Conservation (phyloP, 1,139 yeast species). For the Pichia sp. region DNA sequence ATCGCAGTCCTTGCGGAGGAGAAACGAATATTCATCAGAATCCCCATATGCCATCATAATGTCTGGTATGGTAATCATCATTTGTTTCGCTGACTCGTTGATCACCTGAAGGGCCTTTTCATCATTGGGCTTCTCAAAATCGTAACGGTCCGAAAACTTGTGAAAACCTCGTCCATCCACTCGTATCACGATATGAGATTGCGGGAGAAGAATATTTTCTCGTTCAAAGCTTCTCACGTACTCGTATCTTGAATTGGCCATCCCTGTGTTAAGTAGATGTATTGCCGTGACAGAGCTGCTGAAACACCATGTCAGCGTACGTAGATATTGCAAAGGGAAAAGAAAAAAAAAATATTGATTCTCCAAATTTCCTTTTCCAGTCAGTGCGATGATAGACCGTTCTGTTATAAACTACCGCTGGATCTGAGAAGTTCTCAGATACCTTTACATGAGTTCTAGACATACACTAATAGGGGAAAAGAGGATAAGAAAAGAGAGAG, state of each 20-base stretch:
- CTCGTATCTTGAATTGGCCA: conserved; percentile 81
- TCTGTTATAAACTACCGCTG: background rate
- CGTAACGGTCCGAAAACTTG: conserved; percentile 67
- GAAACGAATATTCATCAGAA: conserved; percentile 89
- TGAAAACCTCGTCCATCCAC: conserved; percentile 96
- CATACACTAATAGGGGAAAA: background rate
- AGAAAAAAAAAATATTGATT: background rate
- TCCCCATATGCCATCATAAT: conserved; percentile 86
- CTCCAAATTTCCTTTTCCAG: background rate
- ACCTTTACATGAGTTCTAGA: background rate
- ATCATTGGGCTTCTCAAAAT: conserved; percentile 87
- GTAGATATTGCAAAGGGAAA: background rate
- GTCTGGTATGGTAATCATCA: conserved; percentile 66
- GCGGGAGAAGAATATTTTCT: conserved; percentile 69
- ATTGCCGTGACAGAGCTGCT: too few species aligned
- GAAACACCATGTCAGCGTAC: too few species aligned
- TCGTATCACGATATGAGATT: conserved; percentile 76
- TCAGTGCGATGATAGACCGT: background rate
- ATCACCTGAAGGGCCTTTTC: conserved; percentile 66
- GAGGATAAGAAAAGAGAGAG: background rate
- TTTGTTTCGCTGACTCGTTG: conserved; percentile 71
- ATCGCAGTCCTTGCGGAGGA: conserved; percentile 56
- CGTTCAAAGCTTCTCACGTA: conserved; percentile 81
- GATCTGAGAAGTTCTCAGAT: background rate
- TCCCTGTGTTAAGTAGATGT: conserved; percentile 25